Percentiles rank a stretch among this genome's conserved stretches.
phyloP scores from a whole-genome alignment of 495 filamentous ascomycete species.

The Annulohypoxylon bovei region DNA sequence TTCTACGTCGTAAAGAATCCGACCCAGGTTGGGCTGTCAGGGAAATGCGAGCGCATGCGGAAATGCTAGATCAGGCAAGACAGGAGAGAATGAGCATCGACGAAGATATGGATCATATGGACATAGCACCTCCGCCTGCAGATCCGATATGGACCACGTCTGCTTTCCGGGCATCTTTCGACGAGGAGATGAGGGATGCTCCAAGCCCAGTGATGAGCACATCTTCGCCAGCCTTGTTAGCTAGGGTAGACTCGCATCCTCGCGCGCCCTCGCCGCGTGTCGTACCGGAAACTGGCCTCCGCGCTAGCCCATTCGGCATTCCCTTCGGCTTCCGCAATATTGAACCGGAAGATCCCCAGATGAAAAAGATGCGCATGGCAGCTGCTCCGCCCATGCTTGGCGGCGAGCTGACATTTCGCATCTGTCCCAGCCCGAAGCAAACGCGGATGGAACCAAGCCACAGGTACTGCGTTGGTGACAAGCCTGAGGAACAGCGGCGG shows the following conservation, averaged over 20 bases:
- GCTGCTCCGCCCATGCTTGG: constrained; percentile 88
- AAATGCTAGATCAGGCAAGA: constrained; percentile 42
- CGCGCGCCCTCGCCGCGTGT: constrained; percentile 34
- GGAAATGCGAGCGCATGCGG: constrained; percentile 61
- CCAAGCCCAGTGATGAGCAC: constrained; percentile 52
- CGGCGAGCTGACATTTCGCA: constrained; percentile 75
- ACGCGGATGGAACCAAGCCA: constrained; percentile 75
- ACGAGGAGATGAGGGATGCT: constrained; percentile 50
- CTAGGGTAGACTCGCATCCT: constrained; percentile 37
- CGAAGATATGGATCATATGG: constrained; percentile 55
- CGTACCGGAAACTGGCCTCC: constrained; percentile 32
- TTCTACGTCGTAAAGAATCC: constrained; percentile 55
- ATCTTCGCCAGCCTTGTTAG: constrained; percentile 47
- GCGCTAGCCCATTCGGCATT: constrained; percentile 48
- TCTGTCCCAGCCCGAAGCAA: constrained; percentile 79
- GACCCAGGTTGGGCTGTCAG: constrained; percentile 62
- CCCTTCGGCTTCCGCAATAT: constrained; percentile 45
- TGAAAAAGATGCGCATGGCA: constrained; percentile 53
- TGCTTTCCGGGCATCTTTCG: constrained; percentile 46
- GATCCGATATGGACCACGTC: constrained; percentile 55
- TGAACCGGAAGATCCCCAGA: constrained; percentile 42
- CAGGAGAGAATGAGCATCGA: constrained; percentile 44
- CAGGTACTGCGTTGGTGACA: constrained; percentile 47
- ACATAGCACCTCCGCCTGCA: constrained; percentile 53
- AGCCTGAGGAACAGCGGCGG: constrained; percentile 59